These are phyloP conservation scores for Calocera viscosa DNA, from an alignment of 768 basidiomycete genomes.

Conservation along the genomic window DNA sequence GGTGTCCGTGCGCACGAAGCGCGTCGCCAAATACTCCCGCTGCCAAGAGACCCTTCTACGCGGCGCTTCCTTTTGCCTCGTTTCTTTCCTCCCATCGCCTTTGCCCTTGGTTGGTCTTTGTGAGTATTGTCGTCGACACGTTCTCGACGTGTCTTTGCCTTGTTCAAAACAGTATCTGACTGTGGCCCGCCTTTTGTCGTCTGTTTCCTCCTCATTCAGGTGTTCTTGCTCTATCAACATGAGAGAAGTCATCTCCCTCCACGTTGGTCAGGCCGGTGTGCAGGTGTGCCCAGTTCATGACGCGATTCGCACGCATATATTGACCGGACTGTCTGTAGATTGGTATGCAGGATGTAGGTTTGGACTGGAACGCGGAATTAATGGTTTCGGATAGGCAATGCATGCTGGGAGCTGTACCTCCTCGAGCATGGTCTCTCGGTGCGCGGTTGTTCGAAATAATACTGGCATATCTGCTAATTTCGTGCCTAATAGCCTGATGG, in stretches of 20 bases:
- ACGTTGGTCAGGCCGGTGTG: conserved; percentile 97
- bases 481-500: conserved; percentile 65
- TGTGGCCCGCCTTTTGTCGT: neutral
- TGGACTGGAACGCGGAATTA: neutral
- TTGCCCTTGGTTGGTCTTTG: neutral
- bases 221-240: conserved; percentile 20
- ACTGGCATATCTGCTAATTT: neutral
- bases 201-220: neutral
- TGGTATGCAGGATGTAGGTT: neutral
- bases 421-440: conserved; percentile 79
- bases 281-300: conserved; percentile 41
- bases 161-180: neutral
- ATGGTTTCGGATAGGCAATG: conserved; percentile 55
- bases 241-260: conserved; percentile 81
- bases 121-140: neutral
- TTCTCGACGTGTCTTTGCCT: neutral
- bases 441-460: neutral
- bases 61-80: conserved; percentile 5
- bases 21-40: neutral
- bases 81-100: neutral
- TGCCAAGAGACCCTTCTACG: neutral
- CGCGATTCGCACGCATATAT: conserved; percentile 13
- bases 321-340: conserved; percentile 17
- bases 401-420: conserved; percentile 99
- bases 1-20: conserved; percentile 6